Percentiles rank a stretch among this genome's conserved stretches.
Evolutionary conservation across 108 stramenopile genomes (phyloP).

Genomic region (Seminavis robusta): DNA sequence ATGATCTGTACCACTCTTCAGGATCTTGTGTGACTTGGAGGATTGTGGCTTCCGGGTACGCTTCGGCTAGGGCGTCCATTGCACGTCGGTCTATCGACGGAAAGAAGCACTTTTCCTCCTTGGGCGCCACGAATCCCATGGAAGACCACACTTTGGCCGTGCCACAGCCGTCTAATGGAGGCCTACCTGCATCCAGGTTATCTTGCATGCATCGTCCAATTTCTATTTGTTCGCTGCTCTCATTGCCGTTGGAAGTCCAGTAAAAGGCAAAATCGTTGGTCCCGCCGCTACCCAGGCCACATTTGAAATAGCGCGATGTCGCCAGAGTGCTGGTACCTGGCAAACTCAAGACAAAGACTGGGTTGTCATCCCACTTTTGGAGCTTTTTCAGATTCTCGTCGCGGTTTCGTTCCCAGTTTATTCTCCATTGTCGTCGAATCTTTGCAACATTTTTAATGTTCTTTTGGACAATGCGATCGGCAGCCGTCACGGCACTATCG

Average conservation of each 20-base stretch:
- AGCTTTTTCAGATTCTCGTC: no score
- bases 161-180: conserved; percentile 10
- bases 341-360: no score
- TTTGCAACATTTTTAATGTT: no score
- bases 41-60: conserved; percentile 15
- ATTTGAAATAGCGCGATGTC: conserved; percentile 10
- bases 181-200: conserved; percentile 6
- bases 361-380: no score
- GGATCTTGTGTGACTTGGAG: conserved; percentile 3
- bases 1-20: background rate
- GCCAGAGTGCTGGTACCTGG: conserved; percentile 4
- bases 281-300: background rate
- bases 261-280: no score
- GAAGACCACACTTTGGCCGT: conserved; percentile 5
- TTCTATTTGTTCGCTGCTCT: conserved; percentile 7
- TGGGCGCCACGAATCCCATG: background rate
- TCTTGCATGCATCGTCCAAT: conserved; percentile 5
- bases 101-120: conserved; percentile 9
- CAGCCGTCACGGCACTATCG: no score
- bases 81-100: conserved; percentile 8
- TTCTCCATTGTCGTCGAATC: no score
- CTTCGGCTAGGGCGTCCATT: conserved; percentile 1
- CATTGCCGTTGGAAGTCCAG: background rate
- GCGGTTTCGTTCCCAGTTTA: no score
- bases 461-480: no score